Conservation (phyloP, 345 rosid species). For the Eucalyptus guilfoylei region DNA sequence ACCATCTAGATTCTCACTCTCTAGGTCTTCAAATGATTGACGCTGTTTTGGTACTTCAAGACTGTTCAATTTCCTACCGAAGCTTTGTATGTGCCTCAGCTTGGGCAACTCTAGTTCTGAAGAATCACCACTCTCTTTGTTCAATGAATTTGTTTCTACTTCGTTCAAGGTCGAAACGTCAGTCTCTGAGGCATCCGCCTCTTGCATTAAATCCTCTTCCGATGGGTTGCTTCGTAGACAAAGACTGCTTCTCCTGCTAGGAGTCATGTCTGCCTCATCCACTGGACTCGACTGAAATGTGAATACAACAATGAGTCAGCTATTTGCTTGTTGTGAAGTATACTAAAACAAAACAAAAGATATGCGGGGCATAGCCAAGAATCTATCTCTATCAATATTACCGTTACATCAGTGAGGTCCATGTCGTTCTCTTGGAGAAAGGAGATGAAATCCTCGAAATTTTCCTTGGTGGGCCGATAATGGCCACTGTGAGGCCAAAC, state of each 20-base stretch:
- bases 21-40: slow-evolving; percentile 10
- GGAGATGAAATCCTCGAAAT: slow-evolving; percentile 62
- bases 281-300: slow-evolving; percentile 52
- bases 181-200: slow-evolving; percentile 14
- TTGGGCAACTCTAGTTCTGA: background rate
- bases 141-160: slow-evolving; percentile 8
- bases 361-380: background rate
- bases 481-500: slow-evolving; percentile 99
- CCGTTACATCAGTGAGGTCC: slow-evolving; percentile 71
- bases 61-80: slow-evolving; percentile 16
- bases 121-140: slow-evolving; percentile 8
- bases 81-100: background rate
- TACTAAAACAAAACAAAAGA: background rate
- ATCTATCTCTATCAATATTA: background rate
- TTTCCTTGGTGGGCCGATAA: slow-evolving; percentile 84
- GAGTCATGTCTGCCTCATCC: slow-evolving; percentile 36
- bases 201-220: slow-evolving; percentile 30
- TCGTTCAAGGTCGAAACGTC: slow-evolving; percentile 1
- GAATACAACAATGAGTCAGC: background rate
- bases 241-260: slow-evolving; percentile 24
- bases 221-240: slow-evolving; percentile 49
- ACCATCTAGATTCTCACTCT: slow-evolving; percentile 8
- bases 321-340: background rate
- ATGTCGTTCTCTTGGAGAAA: slow-evolving; percentile 66
- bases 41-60: slow-evolving; percentile 31